Evolutionary conservation across 192 early-diverging fungal genomes (phyloP), one percentile per base, ranked within the genome.

Genomic region (Coemansia javaensis): DNA sequence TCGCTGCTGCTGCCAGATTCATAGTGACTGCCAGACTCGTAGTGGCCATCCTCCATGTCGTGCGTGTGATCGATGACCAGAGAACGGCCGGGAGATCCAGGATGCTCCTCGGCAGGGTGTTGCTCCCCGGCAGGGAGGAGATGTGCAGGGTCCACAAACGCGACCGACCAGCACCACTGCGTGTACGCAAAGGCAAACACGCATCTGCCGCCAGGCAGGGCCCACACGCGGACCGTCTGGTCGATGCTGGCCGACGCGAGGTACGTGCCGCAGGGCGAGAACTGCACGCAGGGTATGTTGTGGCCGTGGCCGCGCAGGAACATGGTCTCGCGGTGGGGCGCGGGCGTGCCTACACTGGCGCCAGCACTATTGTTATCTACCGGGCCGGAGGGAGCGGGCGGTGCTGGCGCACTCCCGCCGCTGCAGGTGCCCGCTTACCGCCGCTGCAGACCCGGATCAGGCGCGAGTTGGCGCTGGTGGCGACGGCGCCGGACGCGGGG

Each of bases 231-330:
- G 13, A 54, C 22, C 4, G 68, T 56, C 15, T 18, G 28, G 22
- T 72, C 68, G 18, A 72, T 72, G 32, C 68, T 72, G 13, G 68
- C 61, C 0, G 68, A 64, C 0, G 56, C 68, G 18, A 72, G 17
- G 25, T 72, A 63, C 17, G 33, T 31, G n/a, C 68, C 68, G 7
- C 37, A 44, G 7, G 56, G 47, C n/a, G 68, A 60, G 32, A 72
- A 56, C 4, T 52, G 31, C 7, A 72, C 40, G 23, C 34, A 52
- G 3, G 68, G 68, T 4, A 72, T 51, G 31, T 72, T 72, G 34
- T 43, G 7, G 1, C 17, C 30, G 24, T 71, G 67, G 0, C 60
- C 60, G 7, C 12, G 17, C 1, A 71, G 33, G 5, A 43, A 33
- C 14, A 35, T 25, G n/a, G 15, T 32, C 11, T 47, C 44, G 12